Conservation (phyloP, 495 filamentous ascomycete genomes). For the Cercophora newfieldiana region DNA sequence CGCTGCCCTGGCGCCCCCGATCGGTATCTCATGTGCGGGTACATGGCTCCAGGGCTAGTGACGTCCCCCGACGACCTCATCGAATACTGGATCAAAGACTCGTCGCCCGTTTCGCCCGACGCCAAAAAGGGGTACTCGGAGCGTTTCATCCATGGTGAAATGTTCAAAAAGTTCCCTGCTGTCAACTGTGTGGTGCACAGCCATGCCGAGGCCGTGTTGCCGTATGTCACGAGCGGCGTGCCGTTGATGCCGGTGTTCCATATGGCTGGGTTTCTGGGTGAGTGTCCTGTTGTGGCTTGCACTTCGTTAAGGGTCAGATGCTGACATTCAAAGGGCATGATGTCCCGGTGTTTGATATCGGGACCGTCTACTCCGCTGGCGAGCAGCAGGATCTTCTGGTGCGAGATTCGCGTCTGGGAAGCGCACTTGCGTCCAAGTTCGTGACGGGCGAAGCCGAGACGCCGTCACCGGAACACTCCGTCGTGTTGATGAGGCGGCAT, state of each 20-base stretch:
- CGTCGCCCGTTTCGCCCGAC: neutral
- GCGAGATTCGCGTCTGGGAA: neutral
- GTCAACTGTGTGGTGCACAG: slow-evolving; percentile 10
- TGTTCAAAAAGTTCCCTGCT: slow-evolving; percentile 1
- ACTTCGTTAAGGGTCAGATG: neutral
- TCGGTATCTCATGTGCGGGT: slow-evolving; percentile 12
- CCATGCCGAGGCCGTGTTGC: slow-evolving; percentile 13
- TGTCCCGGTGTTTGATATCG: slow-evolving; percentile 9
- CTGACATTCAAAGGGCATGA: neutral
- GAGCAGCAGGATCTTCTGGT: slow-evolving; percentile 10
- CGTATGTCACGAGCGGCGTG: slow-evolving; percentile 9
- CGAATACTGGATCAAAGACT: slow-evolving; percentile 9
- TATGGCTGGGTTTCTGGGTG: slow-evolving; percentile 8
- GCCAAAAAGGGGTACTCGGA: slow-evolving; percentile 12
- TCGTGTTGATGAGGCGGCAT: slow-evolving; percentile 7
- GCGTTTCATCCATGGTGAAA: slow-evolving; percentile 10
- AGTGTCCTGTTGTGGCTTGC: too few species aligned
- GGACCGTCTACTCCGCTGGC: neutral
- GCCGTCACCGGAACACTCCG: slow-evolving; percentile 2
- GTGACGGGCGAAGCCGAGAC: neutral
- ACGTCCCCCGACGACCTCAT: slow-evolving; percentile 11
- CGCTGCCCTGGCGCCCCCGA: neutral
- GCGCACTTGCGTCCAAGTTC: slow-evolving; percentile 4
- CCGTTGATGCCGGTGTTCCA: slow-evolving; percentile 6
- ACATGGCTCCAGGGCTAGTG: slow-evolving; percentile 8